Base-by-base conservation (phyloP, 2,329 filamentous ascomycete species). In the Epichloe brachyelytri region DNA sequence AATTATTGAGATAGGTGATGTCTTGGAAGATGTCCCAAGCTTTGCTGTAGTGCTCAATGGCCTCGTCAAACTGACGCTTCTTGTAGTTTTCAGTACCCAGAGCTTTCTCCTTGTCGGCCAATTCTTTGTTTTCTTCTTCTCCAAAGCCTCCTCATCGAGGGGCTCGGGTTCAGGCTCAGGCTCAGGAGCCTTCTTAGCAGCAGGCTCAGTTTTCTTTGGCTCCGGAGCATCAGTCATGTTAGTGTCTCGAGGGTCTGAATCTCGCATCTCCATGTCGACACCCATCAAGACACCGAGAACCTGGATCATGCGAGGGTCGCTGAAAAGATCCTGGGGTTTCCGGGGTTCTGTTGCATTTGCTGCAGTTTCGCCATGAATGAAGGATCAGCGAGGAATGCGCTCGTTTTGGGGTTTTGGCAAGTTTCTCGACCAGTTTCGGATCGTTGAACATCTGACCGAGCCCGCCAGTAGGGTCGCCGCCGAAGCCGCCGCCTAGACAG, bases 1-100 rank as follows among this genome's bases (percentile, higher is more conserved):
- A 78, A 71, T 98, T 98, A 74, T 94, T 98, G 54, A 97, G 78
- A 71, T 98, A 98, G 15, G 91, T 93, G 63, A 98, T 95, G 63
- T 98, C 93, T 76, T 96, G 93, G 79, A 88, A 77, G 39, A 86
- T 70, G 53, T 95, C 90, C 93, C 93, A 98, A 0, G 93, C 93
- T 68, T 95, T 94, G 66, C 69, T 79, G 76, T 98, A 98, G 73
- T 98, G 88, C 64, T 83, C 81, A 62, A 98, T 96, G 48, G 93
- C 93, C 63, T 86, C 82, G 62, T 97, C 93, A 59, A 98, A 96
- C 65, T 96, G 83, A 59, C 88, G 85, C 80, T 97, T 97, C 83
- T 98, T 98, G 78, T 98, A 98, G 68, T 85, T 84, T 60, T 93
- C 88, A 14, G 91, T 98, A 52, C 93, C 93, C 52, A 94, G 75